Base-by-base conservation (phyloP, 2,329 filamentous ascomycete genomes). In the Fusarium dimerum region DNA sequence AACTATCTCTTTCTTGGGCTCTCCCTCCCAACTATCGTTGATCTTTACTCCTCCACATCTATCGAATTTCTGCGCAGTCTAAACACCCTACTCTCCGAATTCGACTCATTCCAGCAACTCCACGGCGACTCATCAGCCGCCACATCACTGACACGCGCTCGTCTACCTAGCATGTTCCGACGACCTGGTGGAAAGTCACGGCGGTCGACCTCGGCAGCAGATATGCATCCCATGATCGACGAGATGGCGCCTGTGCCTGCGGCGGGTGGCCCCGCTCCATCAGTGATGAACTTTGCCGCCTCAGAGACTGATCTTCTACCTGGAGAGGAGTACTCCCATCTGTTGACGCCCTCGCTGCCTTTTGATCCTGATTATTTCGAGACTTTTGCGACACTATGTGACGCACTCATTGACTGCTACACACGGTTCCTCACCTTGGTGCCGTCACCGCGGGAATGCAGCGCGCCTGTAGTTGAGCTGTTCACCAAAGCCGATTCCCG, bases 311-410 rank as follows among this genome's bases (percentile, higher is more conserved):
- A 91, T 57, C 78, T 91, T 20, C 76, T 89, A 1, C 87, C 89
- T 0, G 91, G 92, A 38, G 92, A 96, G 67, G 90, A 95, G 65
- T 99, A 97, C 70, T 85, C 86, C 0, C 87, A 93, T 69, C 79
- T 99, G 2, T 80, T 97, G 17, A 97, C 93, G n/a, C 94, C 94
- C 0, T 88, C 86, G 15, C 76, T 99, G 44, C 94, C 94, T 0
- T 99, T 99, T 67, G 92, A 97, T 59, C 94, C 94, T 0, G 94
- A 99, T 72, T 99, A 96, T 66, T 94, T 93, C 71, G 92, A 95
- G 75, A 97, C 92, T 0, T 97, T 97, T 74, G 88, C 92, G 13
- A 97, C 94, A 12, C 79, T 99, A 7, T 97, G 94, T 75, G 94
- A 99, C 68, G 90, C 96, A 3, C 76, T 99, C 55, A 95, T 97